A percentile compares a stretch with the other conserved stretches of the same genome.
These are phyloP conservation scores for Cyclotella baltica DNA, from an alignment of 108 stramenopile genomes.

Conservation along the genomic window DNA sequence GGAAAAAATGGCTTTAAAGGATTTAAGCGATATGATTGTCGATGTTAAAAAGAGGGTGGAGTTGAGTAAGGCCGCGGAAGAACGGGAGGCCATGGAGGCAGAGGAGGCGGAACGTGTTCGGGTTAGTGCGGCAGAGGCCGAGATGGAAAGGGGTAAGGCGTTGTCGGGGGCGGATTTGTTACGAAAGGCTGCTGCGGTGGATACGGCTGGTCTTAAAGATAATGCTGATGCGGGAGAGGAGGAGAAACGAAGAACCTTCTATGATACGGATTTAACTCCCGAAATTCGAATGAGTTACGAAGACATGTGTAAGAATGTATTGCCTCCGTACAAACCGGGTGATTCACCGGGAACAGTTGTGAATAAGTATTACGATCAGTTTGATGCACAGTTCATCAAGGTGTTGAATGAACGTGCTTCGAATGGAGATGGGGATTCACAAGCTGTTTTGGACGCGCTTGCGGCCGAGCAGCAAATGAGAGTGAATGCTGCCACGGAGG, in stretches of 20 bases:
- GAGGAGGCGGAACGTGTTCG: conserved; percentile 68
- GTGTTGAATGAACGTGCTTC: conserved; percentile 59
- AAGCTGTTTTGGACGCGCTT: conserved; percentile 71
- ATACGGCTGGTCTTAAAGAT: conserved; percentile 58
- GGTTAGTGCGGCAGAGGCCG: conserved; percentile 65
- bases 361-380: conserved; percentile 75
- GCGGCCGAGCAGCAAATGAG: conserved; percentile 75
- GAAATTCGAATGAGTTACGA: conserved; percentile 89
- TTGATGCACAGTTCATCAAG: conserved; percentile 74
- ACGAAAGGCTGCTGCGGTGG: conserved; percentile 75
- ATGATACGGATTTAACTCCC: conserved; percentile 81
- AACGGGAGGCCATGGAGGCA: conserved; percentile 68
- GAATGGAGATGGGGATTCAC: conserved; percentile 72
- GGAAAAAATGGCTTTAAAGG: conserved; percentile 76
- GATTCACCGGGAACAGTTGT: conserved; percentile 69
- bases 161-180: conserved; percentile 80
- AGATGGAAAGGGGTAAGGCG: conserved; percentile 67
- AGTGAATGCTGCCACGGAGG: conserved; percentile 71
- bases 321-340: conserved; percentile 87
- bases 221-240: conserved; percentile 24
- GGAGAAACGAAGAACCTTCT: conserved; percentile 58
- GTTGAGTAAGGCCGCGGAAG: conserved; percentile 66
- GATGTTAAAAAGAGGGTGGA: conserved; percentile 76
- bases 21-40: conserved; percentile 78
- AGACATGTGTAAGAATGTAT: conserved; percentile 70